Evolutionary conservation across 2,329 filamentous ascomycete genomes (phyloP).

Genomic region (Ceratocystis variospora): DNA sequence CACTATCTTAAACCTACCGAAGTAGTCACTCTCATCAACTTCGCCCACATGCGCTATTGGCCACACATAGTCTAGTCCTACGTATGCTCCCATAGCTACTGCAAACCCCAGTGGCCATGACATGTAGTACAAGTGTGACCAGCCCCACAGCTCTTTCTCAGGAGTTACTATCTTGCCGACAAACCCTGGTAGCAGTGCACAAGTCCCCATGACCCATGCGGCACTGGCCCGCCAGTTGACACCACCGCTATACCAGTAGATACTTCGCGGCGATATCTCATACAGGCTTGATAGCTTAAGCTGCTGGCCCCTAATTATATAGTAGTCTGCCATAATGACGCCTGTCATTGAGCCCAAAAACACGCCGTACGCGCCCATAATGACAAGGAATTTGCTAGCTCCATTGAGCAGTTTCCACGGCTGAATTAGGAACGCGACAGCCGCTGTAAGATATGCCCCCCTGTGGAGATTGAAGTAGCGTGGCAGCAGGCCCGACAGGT

Average conservation of each 20-base stretch:
- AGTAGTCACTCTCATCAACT: conserved; percentile 24
- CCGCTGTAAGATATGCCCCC: conserved; percentile 14
- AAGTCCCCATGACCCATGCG: conserved; percentile 31
- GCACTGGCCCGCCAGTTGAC: conserved; percentile 30
- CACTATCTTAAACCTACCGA: conserved; percentile 22
- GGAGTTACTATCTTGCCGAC: conserved; percentile 24
- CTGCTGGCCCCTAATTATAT: conserved; percentile 26
- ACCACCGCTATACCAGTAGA: conserved; percentile 31
- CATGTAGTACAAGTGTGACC: conserved; percentile 24
- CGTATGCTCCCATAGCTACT: conserved; percentile 20
- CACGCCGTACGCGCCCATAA: conserved; percentile 26
- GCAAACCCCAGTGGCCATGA: conserved; percentile 23
- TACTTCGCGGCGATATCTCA: conserved; percentile 26
- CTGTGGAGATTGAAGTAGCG: conserved; percentile 19
- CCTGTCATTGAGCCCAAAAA: conserved; percentile 31
- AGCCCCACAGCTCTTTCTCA: conserved; percentile 20
- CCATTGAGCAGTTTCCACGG: conserved; percentile 26
- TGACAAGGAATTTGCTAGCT: conserved; percentile 24
- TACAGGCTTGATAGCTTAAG: conserved; percentile 32
- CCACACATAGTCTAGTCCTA: conserved; percentile 20
- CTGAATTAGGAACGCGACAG: conserved; percentile 15
- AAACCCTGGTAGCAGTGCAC: conserved; percentile 32
- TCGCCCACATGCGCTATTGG: conserved; percentile 20
- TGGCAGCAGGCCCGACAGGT: conserved; percentile 17
- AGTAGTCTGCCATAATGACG: conserved; percentile 30